Percentiles rank a stretch among this genome's conserved stretches.
Conservation (phyloP, 2,329 filamentous ascomycete genomes). For the Coniella lustricola region DNA sequence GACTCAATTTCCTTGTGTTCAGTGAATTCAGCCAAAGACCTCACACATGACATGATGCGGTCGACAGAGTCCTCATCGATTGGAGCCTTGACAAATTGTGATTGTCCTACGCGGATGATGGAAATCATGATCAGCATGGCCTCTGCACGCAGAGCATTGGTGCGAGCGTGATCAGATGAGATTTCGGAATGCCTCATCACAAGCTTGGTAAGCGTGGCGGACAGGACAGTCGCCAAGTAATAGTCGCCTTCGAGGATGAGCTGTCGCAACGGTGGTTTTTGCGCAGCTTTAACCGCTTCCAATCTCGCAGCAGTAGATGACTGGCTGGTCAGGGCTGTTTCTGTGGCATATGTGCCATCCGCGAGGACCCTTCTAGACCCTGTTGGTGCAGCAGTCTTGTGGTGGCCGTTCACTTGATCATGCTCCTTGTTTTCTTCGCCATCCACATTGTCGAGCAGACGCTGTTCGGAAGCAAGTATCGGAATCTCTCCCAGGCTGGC, state of each 20-base stretch:
- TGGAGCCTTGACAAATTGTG: constrained; percentile 94
- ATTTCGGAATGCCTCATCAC: constrained; percentile 97
- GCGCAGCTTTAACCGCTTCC: constrained; percentile 92
- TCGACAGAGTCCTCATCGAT: constrained; percentile 99
- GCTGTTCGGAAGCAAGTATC: constrained; percentile 90
- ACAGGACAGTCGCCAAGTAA: constrained; percentile 91
- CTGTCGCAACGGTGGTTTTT: constrained; percentile 90
- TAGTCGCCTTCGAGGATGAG: constrained; percentile 96
- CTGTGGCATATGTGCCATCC: constrained; percentile 95
- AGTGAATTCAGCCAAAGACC: constrained; percentile 82
- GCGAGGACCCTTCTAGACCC: constrained; percentile 88
- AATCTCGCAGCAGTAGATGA: constrained; percentile 84
- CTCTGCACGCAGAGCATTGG: constrained; percentile 89
- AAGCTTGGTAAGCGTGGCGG: constrained; percentile 90
- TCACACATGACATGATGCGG: constrained; percentile 94
- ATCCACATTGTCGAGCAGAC: constrained; percentile 79
- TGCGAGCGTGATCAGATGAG: constrained; percentile 75
- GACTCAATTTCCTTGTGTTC: constrained; percentile 85
- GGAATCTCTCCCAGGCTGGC: constrained; percentile 93
- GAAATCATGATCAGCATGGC: constrained; percentile 99
- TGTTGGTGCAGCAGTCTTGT: constrained; percentile 67
- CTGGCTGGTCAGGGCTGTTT: constrained; percentile 90
- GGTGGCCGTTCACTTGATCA: constrained; percentile 69
- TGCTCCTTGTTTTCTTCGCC: constrained; percentile 53
- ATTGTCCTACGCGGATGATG: constrained; percentile 94